Conservation (phyloP, 2,329 filamentous ascomycete genomes). For the Cryphonectria nitschkei region DNA sequence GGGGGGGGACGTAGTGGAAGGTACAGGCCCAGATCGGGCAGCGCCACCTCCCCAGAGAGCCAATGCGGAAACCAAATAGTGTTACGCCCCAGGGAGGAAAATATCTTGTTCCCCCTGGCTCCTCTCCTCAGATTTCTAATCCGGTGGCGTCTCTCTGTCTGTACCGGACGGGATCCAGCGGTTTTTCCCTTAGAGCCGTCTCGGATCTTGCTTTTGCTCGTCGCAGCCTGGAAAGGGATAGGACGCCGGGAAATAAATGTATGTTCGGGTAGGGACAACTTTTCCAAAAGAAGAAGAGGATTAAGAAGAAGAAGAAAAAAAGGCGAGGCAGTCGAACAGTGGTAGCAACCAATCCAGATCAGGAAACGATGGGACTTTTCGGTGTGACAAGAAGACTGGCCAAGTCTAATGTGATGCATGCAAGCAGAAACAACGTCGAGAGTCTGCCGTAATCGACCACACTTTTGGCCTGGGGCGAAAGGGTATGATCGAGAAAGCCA, state of each 20-base stretch:
- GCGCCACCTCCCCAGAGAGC: constrained; percentile 15
- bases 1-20: background rate
- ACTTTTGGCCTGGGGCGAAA: background rate
- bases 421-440: constrained; percentile 6
- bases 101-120: constrained; percentile 4
- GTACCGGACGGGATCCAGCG: background rate
- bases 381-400: background rate
- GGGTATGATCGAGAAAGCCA: constrained; percentile 7
- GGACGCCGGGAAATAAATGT: background rate
- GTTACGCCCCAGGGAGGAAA: background rate
- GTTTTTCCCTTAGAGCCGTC: background rate
- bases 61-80: constrained; percentile 11
- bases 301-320: background rate
- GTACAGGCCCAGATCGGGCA: constrained; percentile 22
- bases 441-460: background rate
- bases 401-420: constrained; percentile 5
- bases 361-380: background rate
- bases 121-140: background rate
- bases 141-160: constrained; percentile 4
- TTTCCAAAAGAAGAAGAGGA: background rate
- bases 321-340: constrained; percentile 7
- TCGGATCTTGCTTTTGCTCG: background rate
- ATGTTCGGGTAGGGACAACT: background rate
- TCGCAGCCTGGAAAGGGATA: background rate
- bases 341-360: background rate